phyloP scores from a whole-genome alignment of 176 grass and related monocot species.

The Avena insularis region DNA sequence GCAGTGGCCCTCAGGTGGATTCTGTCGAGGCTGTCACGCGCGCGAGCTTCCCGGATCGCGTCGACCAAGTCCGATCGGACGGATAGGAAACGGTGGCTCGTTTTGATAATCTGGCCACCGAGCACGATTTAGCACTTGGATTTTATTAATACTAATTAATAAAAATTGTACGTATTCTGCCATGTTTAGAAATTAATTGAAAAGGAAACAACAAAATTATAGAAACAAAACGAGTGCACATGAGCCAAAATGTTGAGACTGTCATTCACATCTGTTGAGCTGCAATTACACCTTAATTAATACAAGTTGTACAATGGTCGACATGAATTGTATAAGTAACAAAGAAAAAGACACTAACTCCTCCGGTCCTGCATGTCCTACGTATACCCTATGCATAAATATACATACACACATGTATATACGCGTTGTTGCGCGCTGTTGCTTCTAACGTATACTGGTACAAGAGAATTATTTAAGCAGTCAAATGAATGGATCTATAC shows the following conservation, averaged over 20 bases:
- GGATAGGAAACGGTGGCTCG: no score
- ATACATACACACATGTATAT: conserved; percentile 1
- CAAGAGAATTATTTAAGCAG: background rate
- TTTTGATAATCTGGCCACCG: no score
- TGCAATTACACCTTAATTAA: background rate
- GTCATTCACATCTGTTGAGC: background rate
- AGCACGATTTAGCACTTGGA: no score
- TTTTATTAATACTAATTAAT: no score
- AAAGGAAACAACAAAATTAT: no score
- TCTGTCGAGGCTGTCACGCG: no score
- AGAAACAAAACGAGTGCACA: background rate
- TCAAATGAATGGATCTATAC: background rate
- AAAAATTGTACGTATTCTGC: no score
- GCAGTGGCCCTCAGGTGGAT: no score
- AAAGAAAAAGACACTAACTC: conserved; percentile 18
- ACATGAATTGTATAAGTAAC: background rate
- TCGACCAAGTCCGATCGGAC: no score
- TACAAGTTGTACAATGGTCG: conserved; percentile 16
- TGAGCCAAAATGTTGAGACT: background rate
- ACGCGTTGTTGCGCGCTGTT: conserved; percentile 1
- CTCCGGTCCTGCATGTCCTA: conserved; percentile 29
- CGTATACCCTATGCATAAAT: conserved; percentile 1
- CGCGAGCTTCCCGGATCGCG: no score
- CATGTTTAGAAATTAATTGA: no score
- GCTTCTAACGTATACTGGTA: conserved; percentile 29